Percentiles rank a stretch among this genome's conserved stretches.
phyloP scores from a whole-genome alignment of 2,329 filamentous ascomycete genomes.

The Zymoseptoria ardabiliae region DNA sequence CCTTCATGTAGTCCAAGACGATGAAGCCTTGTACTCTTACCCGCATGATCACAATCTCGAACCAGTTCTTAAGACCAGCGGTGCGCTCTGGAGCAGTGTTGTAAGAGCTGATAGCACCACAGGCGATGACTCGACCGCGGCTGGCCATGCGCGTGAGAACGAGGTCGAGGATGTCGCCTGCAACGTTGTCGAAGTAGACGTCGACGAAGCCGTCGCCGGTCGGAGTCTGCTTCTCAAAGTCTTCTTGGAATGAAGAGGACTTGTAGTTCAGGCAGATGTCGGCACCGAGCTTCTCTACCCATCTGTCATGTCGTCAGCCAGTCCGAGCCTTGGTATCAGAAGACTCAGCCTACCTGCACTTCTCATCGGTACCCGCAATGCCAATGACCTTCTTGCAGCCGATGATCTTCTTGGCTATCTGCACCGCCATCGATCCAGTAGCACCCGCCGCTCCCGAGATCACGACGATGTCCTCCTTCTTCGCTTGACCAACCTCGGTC shows the following conservation, averaged over 20 bases:
- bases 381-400: slow-evolving; percentile 41
- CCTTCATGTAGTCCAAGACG: slow-evolving; percentile 25
- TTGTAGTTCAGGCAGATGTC: slow-evolving; percentile 52
- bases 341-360: slow-evolving; percentile 33
- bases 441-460: slow-evolving; percentile 44
- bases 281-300: slow-evolving; percentile 45
- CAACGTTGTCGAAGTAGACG: slow-evolving; percentile 71
- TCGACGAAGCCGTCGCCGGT: slow-evolving; percentile 37
- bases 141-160: slow-evolving; percentile 57
- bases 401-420: slow-evolving; percentile 46
- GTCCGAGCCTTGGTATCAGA: not conserved
- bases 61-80: slow-evolving; percentile 31
- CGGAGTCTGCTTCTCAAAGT: slow-evolving; percentile 40
- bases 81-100: slow-evolving; percentile 44
- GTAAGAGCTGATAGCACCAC: slow-evolving; percentile 64
- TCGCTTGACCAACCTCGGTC: slow-evolving; percentile 33
- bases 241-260: slow-evolving; percentile 38
- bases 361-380: slow-evolving; percentile 46
- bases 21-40: slow-evolving; percentile 30
- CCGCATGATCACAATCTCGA: slow-evolving; percentile 30
- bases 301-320: slow-evolving; percentile 12
- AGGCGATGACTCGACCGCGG: slow-evolving; percentile 59
- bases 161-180: slow-evolving; percentile 62
- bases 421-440: slow-evolving; percentile 43
- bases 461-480: slow-evolving; percentile 40